Base-by-base conservation (phyloP, 2,329 filamentous ascomycete species). In the Cryphonectria naterciae region DNA sequence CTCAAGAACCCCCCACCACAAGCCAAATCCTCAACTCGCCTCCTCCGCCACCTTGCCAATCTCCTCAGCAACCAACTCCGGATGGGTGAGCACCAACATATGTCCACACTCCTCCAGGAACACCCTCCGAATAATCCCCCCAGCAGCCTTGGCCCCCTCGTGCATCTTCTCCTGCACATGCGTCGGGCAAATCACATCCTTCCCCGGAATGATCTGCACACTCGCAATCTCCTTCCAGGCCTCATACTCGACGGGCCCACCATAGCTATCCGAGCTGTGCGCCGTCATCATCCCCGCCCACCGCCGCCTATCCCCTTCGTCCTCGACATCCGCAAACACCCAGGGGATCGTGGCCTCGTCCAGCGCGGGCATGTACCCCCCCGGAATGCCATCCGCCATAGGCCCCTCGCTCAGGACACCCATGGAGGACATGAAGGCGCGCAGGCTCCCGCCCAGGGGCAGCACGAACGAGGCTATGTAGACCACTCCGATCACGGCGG, bases 401-500 rank as follows among this genome's bases (percentile, higher is more conserved):
- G 71, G 58, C 13, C 25, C 39, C 67, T 70, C 72, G 17, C 68
- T 43, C n/a, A 58, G 39, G 46, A 13, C 37, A 8, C 28, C 43
- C 19, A 19, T 35, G 37, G 65, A 49, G 46, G 22, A 66, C 37
- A 72, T 17, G 49, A 64, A 71, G 5, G 22, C 32, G 13, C 73
- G 72, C 58, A 67, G 39, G 11, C 58, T 65, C 35, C 67, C n/a
- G 28, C 73, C 73, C 25, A 65, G 60, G 39, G 66, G 67, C 4
- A 72, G 64, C 22, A 74, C 56, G 32, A 74, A 73, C 10, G 72
- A 68, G 17, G 66, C 72, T 56, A 80, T 73, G 54, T 79, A 81
- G n/a, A 77, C 70, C 0, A 81, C 67, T 22, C 75, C 75, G 4
- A 75, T 63, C 13, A 81, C 75, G 1, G 77, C 79, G 8, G 79